Evolutionary conservation across 305 asterid species (phyloP), one percentile per base, ranked within the genome.

Genomic region (Fraxinus platypoda): DNA sequence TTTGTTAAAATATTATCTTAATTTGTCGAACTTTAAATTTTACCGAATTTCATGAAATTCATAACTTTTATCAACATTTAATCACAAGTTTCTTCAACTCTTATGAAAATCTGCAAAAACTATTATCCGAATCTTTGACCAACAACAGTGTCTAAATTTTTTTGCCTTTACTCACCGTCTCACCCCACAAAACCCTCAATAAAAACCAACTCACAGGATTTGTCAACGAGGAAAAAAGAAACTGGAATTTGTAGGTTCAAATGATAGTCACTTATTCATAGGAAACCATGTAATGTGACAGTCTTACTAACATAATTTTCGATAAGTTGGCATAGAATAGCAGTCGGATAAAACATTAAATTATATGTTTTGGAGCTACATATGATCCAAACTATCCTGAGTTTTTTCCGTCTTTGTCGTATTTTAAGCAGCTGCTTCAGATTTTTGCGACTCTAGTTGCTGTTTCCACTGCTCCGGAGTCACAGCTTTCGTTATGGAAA

Each of bases 381-480:
- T 12, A 66, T 11, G 43, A 71, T 71, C 41, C 75, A 31, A 71
- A 17, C 23, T 30, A 31, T 68, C 34, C 37, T 0, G 21, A 11
- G 21, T 2, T 30, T 68, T 13, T 71, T 71, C 75, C 75, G 15
- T 71, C 75, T 31, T 33, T 6, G 31, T 80, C 78, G 21, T 33
- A 78, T 76, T 79, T 86, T 85, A 89, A 74, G 89, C 87, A 81
- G 90, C 64, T 80, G 89, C 87, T 86, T 89, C 82, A 83, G 94
- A 73, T 74, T 77, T 87, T 46, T 88, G 90, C 84, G 94, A 85
- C 84, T 82, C 88, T 70, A 91, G 91, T 80, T 86, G 93, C 41
- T 90, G 91, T 79, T 92, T 89, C 97, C 98, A 92, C 81, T 93
- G 96, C 78, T 88, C 93, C n/a, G 96, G 93, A 21, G 98, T 92